Evolutionary conservation across 257 asterid genomes (phyloP), one percentile per base, ranked within the genome.

Genomic region (Ilex aquifolium): DNA sequence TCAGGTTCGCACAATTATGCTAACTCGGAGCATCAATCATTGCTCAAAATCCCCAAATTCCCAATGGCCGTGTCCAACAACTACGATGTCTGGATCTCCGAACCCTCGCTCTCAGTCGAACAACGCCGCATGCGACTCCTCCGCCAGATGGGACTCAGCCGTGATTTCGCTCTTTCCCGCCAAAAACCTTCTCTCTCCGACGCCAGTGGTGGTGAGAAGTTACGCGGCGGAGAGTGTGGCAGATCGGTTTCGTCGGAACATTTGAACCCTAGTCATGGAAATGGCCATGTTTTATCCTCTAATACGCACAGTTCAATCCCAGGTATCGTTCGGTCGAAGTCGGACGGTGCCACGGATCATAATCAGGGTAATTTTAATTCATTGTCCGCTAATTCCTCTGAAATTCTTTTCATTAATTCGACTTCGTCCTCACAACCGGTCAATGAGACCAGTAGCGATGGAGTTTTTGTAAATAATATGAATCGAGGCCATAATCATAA

Each of bases 71-170:
- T 82, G 52, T 76, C 79, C 13, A 70, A 62, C 9, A 84, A 80
- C 80, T 91, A 88, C 72, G 97, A 88, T 74, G 79, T 92, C 39
- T 92, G 98, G 98, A 80, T 79, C 82, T 88, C 97, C 61, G 84
- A 74, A 62, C 98, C 98, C 11, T 77, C 85, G 7, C 42, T 36
- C 53, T 89, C 98, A 30, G 88, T 92, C 69, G 87, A 87, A 63
- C 89, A 88, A 80, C 95, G 98, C 53, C 97, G 98, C 31, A 51
- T 82, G 52, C 82, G 77, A 42, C 91, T 92, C 61, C 86, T 92
- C 59, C 69, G 69, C 51, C 88, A 80, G 76, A 81, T 89, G 91
- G 98, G 98, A 0, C 97, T 91, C 74, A 66, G 73, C 53, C 77
- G 83, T n/a, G 95, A 91, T 80, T 87, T 91, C 9, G 61, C 94